phyloP scores from a whole-genome alignment of 257 asterid species.

The Prunella vulgaris region DNA sequence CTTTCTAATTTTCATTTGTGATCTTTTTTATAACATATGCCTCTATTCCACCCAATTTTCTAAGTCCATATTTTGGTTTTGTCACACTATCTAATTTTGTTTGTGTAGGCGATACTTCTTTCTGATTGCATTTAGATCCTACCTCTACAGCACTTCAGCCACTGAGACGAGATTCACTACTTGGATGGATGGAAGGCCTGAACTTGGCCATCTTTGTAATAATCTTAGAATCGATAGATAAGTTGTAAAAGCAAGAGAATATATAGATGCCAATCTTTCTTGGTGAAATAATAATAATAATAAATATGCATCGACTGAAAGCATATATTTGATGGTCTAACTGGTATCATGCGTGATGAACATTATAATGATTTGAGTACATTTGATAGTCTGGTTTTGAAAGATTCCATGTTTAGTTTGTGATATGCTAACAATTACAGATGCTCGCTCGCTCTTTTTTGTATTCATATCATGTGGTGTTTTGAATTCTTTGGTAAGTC shows the following conservation, averaged over 20 bases:
- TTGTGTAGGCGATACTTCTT: constrained; percentile 85
- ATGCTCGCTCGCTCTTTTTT: too few relatives aligned
- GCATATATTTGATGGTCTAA: neutral
- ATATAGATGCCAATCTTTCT: constrained; percentile 22
- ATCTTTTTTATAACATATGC: neutral
- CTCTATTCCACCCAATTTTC: neutral
- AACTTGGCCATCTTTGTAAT: constrained; percentile 87
- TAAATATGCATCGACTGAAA: constrained; percentile 4
- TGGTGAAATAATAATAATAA: constrained; percentile 2
- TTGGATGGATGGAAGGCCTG: constrained; percentile 96
- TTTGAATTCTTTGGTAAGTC: too few relatives aligned
- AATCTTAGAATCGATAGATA: constrained; percentile 61
- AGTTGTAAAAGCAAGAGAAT: constrained; percentile 17
- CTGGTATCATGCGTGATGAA: neutral
- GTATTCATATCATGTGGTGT: too few relatives aligned
- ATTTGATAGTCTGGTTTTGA: neutral
- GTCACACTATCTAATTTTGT: constrained; percentile 11
- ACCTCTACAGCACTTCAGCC: constrained; percentile 68
- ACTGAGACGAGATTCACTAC: constrained; percentile 50
- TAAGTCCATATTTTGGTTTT: neutral
- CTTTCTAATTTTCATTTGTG: neutral
- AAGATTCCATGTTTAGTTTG: neutral
- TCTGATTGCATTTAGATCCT: constrained; percentile 85
- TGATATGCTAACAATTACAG: neutral
- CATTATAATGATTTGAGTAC: neutral